Evolutionary conservation across 768 basidiomycete species (phyloP), one percentile per base, ranked within the genome.

Genomic region (Suillus discolor): DNA sequence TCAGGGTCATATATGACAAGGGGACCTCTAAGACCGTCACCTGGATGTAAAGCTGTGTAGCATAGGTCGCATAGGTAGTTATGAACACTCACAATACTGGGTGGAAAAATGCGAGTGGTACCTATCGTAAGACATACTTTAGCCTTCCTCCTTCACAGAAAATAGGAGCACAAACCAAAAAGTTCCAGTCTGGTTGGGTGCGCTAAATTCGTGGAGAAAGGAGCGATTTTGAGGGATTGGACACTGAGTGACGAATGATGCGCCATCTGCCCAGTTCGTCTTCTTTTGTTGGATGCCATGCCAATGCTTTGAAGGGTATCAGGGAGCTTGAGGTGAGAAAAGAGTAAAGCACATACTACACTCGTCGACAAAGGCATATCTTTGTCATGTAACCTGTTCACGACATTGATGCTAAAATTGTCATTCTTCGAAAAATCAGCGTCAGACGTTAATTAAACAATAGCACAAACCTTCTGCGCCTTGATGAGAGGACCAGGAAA

Each of bases 401-500:
- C 66, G 38, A 81, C 79, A 63, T 79, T 80, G 65, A 82, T 75
- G 7, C 71, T 73, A 62, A 81, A 78, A 16, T 74, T 54, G 23
- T 70, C 67, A 6, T 76, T 79, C 77, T 79, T 53, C 16, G 2
- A 41, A 60, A 13, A 39, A 23, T 65, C n/a, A 65, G 34, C 16
- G 3, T 23, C 34, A 18, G 18, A 49, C 20, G 25, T 45, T 36
- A 42, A 57, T 38, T 41, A 34, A 39, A 12, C n/a, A 60, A 1
- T 31, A 2, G 9, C 66, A 68, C 25, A 51, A 64, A 73, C 76
- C 75, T 86, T 87, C 28, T 77, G 73, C 15, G 78, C 82, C 20
- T 49, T 70, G 67, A 87, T 82, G 39, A 84, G 68, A 11, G 85
- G 83, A 3, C 83, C 86, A 2, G 84, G 86, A 62, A 84, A 83